phyloP scores from a whole-genome alignment of 768 basidiomycete genomes.

The Serendipita indica region DNA sequence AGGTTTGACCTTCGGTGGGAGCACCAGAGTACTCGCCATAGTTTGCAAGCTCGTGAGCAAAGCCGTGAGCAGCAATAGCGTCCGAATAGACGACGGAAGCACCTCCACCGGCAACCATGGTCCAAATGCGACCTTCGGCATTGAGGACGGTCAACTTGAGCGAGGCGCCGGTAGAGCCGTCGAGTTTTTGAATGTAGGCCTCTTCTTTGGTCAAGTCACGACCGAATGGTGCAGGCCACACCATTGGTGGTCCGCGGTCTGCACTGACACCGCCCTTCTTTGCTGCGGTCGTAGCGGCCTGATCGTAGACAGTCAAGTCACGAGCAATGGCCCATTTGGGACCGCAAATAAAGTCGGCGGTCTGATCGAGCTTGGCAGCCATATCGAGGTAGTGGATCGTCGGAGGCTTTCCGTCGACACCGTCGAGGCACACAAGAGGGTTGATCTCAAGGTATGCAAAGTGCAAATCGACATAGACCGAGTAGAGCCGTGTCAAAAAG shows the following conservation, averaged over 20 bases:
- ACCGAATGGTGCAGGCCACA: conserved; percentile 89
- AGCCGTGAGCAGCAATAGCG: conserved; percentile 83
- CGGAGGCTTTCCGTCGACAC: conserved; percentile 48
- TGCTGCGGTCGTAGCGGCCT: conserved; percentile 29
- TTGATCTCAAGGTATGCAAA: conserved; percentile 99
- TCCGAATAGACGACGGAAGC: conserved; percentile 55
- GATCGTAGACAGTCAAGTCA: conserved; percentile 64
- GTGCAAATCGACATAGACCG: conserved; percentile 96
- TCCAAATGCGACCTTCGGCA: conserved; percentile 91
- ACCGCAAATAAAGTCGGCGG: conserved; percentile 93
- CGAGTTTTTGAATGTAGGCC: conserved; percentile 97
- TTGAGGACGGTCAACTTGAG: conserved; percentile 97
- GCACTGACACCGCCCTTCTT: conserved; percentile 43
- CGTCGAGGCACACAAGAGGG: conserved; percentile 89
- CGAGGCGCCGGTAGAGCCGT: conserved; percentile 92
- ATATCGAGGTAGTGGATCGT: conserved; percentile 95
- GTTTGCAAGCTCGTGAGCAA: conserved; percentile 94
- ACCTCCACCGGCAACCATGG: conserved; percentile 99
- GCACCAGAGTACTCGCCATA: conserved; percentile 99
- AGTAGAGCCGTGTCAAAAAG: conserved; percentile 89
- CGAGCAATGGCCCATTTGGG: conserved; percentile 98
- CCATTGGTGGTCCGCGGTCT: conserved; percentile 97
- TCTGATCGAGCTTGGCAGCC: conserved; percentile 99
- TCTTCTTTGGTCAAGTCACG: conserved; percentile 97
- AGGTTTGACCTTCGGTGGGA: conserved; percentile 94